phyloP scores from a whole-genome alignment of 331 rosid genomes.

The Ulmus americana region DNA sequence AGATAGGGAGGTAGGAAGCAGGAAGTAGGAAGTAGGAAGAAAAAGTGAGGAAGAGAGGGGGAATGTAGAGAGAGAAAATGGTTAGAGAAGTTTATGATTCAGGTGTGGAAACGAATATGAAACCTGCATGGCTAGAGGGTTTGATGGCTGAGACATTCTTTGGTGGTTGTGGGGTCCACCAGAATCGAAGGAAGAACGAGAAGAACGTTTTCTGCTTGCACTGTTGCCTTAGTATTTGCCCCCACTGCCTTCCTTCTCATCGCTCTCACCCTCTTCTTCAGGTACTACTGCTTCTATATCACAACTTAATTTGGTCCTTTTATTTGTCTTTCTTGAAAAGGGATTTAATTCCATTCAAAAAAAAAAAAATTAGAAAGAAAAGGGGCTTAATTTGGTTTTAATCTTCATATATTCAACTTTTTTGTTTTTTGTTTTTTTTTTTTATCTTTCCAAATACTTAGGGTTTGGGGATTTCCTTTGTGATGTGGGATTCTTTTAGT shows the following conservation, averaged over 20 bases:
- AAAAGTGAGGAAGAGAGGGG: constrained; percentile 25
- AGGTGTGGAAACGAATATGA: constrained; percentile 24
- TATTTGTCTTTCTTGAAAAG: too few species aligned
- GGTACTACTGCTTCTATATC: constrained; percentile 30
- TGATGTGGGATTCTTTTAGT: not conserved
- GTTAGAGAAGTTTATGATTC: constrained; percentile 29
- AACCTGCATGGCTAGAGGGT: constrained; percentile 93
- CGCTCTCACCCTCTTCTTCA: constrained; percentile 82
- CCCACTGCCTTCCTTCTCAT: constrained; percentile 79
- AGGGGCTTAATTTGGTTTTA: too few species aligned
- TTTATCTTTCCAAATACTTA: not conserved
- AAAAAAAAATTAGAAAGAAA: too few species aligned
- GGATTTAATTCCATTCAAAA: too few species aligned
- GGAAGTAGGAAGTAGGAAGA: not conserved
- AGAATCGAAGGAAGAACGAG: constrained; percentile 79
- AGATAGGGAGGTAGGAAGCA: too few species aligned
- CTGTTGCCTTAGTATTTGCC: constrained; percentile 90
- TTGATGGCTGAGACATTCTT: constrained; percentile 90
- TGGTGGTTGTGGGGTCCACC: constrained; percentile 85
- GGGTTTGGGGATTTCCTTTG: not conserved
- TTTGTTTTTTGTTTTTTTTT: not conserved
- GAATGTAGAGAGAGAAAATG: constrained; percentile 28
- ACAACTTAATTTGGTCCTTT: too few species aligned
- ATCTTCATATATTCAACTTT: not conserved
- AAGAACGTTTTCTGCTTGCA: constrained; percentile 87